Evolutionary conservation across 345 rosid species (phyloP), one percentile per base, ranked within the genome.

Genomic region (Hirschfeldia incana): DNA sequence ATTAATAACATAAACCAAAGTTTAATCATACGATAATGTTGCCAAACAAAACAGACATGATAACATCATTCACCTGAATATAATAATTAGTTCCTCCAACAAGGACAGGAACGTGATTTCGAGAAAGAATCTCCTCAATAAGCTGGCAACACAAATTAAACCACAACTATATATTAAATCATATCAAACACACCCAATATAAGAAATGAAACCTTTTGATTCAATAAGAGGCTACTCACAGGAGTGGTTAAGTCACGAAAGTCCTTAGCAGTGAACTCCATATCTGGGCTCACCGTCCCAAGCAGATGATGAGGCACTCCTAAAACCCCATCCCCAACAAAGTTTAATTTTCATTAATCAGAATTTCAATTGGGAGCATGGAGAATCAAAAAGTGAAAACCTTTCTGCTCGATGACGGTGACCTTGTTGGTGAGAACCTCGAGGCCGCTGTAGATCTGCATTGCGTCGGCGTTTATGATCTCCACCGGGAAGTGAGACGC

Each of bases 41-140:
- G 57, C 57, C 15, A 49, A 13, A 46, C 13, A 46, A 13, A 5
- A n/a, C 17, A 49, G 57, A 51, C 60, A 69, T 63, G 37, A 62
- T 36, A 79, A 73, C 27, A 1, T 68, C 57, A 33, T 65, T 69
- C 70, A 93, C 99, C 93, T 95, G 99, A 82, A 93, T 93, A 72
- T 95, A 95, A 78, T 90, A 95, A 83, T 91, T 85, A 32, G 98
- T 91, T 5, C 99, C 99, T 66, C 99, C 99, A 77, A 91, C 98
- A 69, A 95, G 86, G 51, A 95, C 89, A 0, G 98, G 99, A 72
- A 95, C 46, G 82, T 66, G 78, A 79, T 88, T 79, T 3, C 99
- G 97, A 63, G 94, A 87, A 62, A 76, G 27, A 39, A 93, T 95
- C n/a, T 86, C 92, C 49, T 83, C 46, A 68, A 95, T 88, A 15